Evolutionary conservation across 345 rosid genomes (phyloP).

Genomic region (Cardamine occulta): DNA sequence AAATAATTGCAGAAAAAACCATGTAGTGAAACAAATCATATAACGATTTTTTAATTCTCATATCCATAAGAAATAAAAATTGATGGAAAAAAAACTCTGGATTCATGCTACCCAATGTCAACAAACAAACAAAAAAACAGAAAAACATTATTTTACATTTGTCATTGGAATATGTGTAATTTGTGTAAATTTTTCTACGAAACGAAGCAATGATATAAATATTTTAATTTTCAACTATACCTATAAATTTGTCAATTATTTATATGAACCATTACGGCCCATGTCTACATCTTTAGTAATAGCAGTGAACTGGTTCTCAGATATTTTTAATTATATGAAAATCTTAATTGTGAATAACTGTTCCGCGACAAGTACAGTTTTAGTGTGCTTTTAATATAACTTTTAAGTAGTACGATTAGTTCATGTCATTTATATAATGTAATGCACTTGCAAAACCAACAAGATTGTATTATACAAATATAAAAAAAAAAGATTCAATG

Average conservation of each 20-base stretch:
- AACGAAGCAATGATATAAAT: not conserved
- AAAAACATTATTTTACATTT: not conserved
- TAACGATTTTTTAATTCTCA: not conserved
- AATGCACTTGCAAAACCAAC: slow-evolving; percentile 21
- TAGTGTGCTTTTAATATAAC: slow-evolving; percentile 7
- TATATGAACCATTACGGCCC: slow-evolving; percentile 34
- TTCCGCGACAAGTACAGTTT: slow-evolving; percentile 35
- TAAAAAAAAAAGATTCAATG: slow-evolving; percentile 20
- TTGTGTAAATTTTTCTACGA: slow-evolving; percentile 18
- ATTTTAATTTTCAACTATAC: not conserved
- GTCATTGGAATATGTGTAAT: slow-evolving; percentile 31
- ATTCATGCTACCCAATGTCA: not conserved
- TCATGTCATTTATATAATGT: slow-evolving; percentile 2
- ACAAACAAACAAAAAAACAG: too few relatives aligned
- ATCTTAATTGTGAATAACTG: slow-evolving; percentile 22
- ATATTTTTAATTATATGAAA: not conserved
- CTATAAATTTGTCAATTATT: not conserved
- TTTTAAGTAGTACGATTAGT: not conserved
- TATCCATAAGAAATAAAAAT: not conserved
- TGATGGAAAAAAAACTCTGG: not conserved
- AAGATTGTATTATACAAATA: not conserved
- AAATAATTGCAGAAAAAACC: not conserved
- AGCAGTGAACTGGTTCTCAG: slow-evolving; percentile 24
- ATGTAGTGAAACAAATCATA: not conserved
- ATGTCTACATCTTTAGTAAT: slow-evolving; percentile 29